Evolutionary conservation across 192 early-diverging fungal genomes (phyloP).

Genomic region (Helicostylum pulchrum): DNA sequence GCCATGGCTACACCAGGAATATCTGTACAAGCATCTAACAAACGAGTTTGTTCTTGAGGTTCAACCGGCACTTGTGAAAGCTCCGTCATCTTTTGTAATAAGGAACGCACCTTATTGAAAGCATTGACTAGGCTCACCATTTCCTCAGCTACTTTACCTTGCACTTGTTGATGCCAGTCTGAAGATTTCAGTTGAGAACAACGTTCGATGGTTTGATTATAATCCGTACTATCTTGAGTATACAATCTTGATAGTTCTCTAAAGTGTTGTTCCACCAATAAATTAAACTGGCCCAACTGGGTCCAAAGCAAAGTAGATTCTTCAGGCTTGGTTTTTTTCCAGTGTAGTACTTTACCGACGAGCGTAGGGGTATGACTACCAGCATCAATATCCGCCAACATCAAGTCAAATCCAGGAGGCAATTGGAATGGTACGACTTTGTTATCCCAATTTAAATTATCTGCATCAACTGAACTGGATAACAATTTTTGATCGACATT

Average conservation of each 20-base stretch:
- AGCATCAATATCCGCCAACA: constrained; percentile 90
- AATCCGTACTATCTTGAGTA: constrained; percentile 31
- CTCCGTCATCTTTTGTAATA: constrained; percentile 71
- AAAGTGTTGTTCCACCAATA: constrained; percentile 53
- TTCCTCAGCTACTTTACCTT: not conserved
- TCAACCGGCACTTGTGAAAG: constrained; percentile 84
- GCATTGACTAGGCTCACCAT: constrained; percentile 12
- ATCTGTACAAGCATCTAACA: constrained; percentile 79
- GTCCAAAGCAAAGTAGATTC: constrained; percentile 60
- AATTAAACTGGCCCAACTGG: constrained; percentile 60
- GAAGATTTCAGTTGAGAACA: constrained; percentile 28
- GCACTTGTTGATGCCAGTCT: not conserved
- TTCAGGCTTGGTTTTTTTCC: constrained; percentile 61
- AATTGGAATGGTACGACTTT: constrained; percentile 58
- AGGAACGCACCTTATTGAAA: constrained; percentile 56
- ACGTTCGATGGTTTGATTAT: constrained; percentile 46
- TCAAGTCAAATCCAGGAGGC: constrained; percentile 69
- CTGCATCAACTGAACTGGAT: not conserved
- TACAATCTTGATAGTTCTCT: constrained; percentile 36
- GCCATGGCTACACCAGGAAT: constrained; percentile 86
- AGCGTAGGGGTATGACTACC: constrained; percentile 94
- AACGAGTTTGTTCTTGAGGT: constrained; percentile 78
- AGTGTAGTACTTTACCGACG: constrained; percentile 81
- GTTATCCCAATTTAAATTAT: constrained; percentile 61
- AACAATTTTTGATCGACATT: not conserved